Base-by-base conservation (phyloP, 2,329 filamentous ascomycete species). In the Ambrosiella beaveri region DNA sequence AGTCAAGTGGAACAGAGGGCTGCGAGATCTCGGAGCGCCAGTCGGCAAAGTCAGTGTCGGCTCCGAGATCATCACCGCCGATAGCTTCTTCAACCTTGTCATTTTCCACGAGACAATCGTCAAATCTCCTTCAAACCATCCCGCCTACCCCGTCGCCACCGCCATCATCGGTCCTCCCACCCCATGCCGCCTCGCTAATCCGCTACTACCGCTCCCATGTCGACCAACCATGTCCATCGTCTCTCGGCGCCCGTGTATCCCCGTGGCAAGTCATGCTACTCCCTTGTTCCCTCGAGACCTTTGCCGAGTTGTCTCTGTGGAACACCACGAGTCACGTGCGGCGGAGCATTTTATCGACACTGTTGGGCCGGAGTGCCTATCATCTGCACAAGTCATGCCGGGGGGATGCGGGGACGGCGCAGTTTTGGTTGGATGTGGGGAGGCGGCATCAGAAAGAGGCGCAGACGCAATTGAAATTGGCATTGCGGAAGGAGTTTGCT, bases 231-330 rank as follows among this genome's bases (percentile, higher is more conserved):
- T 54, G 64, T n/a, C 65, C 64, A 52, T 66, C 63, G 7, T 67
- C 65, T 8, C 59, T 67, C 54, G 41, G 66, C 56, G 65, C 68
- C 19, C 66, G 67, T 1, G 72, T 71, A 57, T 73, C 71, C 0
- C 73, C 72, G 0, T 74, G 72, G 72, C 68, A 73, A 51, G 63
- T 73, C 0, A 66, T 74, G 0, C 69, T 74, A 15, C 63, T 74
- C 0, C 71, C 73, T 0, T 69, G 71, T 49, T 68, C 68, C 0
- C 70, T 73, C 1, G 67, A 70, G 38, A 71, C 69, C 0, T 66
- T 74, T 50, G 73, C 72, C 1, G 70, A 71, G 47, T 59, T 74
- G 0, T 69, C 70, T 0, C 63, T 75, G 0, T 72, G 70, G 47
- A 72, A 73, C 12, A 61, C 63, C 1, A 63, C 71, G 0, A 70